Percentiles rank a stretch among this genome's conserved stretches.
Conservation (phyloP, 176 grass and related monocot genomes). For the Oryza punctata region DNA sequence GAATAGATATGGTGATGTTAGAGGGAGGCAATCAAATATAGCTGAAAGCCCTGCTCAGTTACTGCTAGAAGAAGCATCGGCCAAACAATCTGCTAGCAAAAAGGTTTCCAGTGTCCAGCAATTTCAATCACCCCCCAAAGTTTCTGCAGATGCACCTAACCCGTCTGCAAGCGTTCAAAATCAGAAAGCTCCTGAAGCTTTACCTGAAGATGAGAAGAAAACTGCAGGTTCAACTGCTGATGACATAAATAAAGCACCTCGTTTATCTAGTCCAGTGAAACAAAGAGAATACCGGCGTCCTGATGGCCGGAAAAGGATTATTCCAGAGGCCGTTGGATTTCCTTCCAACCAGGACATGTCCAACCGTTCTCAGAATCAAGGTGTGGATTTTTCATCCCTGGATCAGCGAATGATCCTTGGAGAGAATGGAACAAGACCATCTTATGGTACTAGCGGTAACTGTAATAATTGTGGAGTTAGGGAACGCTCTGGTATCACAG, state of each 20-base stretch:
- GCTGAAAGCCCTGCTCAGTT: conserved; percentile 87
- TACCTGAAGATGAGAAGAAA: conserved; percentile 63
- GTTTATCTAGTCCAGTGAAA: conserved; percentile 80
- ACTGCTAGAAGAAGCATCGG: conserved; percentile 79
- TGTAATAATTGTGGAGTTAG: conserved; percentile 60
- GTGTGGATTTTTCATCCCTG: conserved; percentile 64
- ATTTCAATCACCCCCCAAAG: conserved; percentile 56
- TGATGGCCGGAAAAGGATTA: conserved; percentile 98
- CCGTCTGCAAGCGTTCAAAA: conserved; percentile 40
- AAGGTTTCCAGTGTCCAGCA: conserved; percentile 54
- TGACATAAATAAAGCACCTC: conserved; percentile 56
- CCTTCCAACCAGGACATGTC: conserved; percentile 68
- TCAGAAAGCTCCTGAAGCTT: conserved; percentile 67
- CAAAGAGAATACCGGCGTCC: conserved; percentile 93
- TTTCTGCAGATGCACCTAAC: conserved; percentile 51
- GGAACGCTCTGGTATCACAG: conserved; percentile 71
- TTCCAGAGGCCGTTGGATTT: conserved; percentile 95
- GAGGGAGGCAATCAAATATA: conserved; percentile 89
- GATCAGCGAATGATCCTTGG: conserved; percentile 51
- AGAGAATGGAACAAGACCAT: conserved; percentile 55
- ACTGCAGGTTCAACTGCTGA: conserved; percentile 44
- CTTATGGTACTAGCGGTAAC: conserved; percentile 52
- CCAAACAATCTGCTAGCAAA: conserved; percentile 66
- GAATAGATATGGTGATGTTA: conserved; percentile 95
- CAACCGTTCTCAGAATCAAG: conserved; percentile 50